Evolutionary conservation across 2,329 filamentous ascomycete species (phyloP), one percentile per base, ranked within the genome.

Genomic region (Diaporthe ilicicola): DNA sequence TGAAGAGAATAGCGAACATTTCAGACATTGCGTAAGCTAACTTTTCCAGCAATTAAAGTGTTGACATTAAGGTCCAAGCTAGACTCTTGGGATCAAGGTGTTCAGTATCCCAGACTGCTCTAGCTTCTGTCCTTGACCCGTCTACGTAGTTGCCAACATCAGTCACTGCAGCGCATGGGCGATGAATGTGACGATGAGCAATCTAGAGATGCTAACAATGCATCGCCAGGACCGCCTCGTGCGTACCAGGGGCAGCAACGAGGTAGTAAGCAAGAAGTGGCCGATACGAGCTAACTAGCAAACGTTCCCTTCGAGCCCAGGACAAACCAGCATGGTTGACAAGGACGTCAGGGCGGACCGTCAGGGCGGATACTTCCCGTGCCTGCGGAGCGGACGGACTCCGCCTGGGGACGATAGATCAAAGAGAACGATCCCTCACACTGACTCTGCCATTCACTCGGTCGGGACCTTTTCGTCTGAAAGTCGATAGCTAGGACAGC

Each of bases 21-120:
- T 86, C 86, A 59, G 82, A 83, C 74, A 86, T 84, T 0, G 79
- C 81, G 70, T 87, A 87, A 7, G 79, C 83, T 54, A 70, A 44
- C 15, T 27, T 69, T 70, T 29, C 72, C 59, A 44, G 71, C 34
- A 69, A 66, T 17, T 55, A 29, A n/a, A 55, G 27, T 15, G 62
- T 17, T 17, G 34, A 54, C 6, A 50, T 44, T 19, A 44, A 9
- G 7, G 50, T n/a, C 54, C 42, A 54, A 19, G 24, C 39, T 55
- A 76, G 68, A 15, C 24, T 32, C 15, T 27, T 37, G 4, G 62
- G 12, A 15, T 27, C 32, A 7, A 71, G 70, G 34, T 70, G n/a
- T 59, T 72, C 72, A 10, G 73, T 46, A 10, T 27, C 55, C 27
- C 69, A 24, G 37, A 73, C 12, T 42, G 51, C 42, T 34, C 46